Evolutionary conservation across 2,329 filamentous ascomycete genomes (phyloP).

Genomic region (Pseudophaeomoniella oleicola): DNA sequence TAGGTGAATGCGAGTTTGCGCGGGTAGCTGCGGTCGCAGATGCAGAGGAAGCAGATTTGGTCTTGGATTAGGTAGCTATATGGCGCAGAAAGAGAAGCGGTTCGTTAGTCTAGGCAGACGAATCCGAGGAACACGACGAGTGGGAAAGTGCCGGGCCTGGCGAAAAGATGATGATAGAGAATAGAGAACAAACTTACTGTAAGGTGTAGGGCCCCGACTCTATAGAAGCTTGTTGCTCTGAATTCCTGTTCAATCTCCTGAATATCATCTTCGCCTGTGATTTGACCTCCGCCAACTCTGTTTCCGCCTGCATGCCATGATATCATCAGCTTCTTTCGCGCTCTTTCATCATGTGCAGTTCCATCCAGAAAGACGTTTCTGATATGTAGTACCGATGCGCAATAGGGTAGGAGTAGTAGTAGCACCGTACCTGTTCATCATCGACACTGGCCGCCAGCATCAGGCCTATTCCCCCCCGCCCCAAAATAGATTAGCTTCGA

Average conservation of each 20-base stretch:
- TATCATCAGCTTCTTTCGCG: neutral
- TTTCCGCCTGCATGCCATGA: slow-evolving; percentile 39
- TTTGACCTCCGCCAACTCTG: slow-evolving; percentile 75
- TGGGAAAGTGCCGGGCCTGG: neutral
- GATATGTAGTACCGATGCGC: neutral
- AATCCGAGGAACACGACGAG: too few species aligned
- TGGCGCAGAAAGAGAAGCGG: too few species aligned
- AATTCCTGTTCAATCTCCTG: slow-evolving; percentile 73
- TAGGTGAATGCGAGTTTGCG: slow-evolving; percentile 98
- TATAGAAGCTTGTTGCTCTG: slow-evolving; percentile 82
- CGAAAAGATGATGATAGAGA: neutral
- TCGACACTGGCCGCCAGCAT: slow-evolving; percentile 92
- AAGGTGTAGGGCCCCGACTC: slow-evolving; percentile 71
- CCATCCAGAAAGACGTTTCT: too few species aligned
- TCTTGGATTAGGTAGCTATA: slow-evolving; percentile 68
- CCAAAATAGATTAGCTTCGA: too few species aligned
- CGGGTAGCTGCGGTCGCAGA: slow-evolving; percentile 86
- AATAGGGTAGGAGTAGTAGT: slow-evolving; percentile 2
- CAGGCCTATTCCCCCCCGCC: slow-evolving; percentile 56
- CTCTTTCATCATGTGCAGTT: neutral
- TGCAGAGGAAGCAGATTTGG: slow-evolving; percentile 80
- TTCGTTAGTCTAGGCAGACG: neutral
- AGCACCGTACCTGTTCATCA: slow-evolving; percentile 53
- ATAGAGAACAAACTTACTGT: slow-evolving; percentile 47
- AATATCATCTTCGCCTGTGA: slow-evolving; percentile 80